These are phyloP conservation scores for slime mould (Dictyostelium discoideum) DNA, from an alignment of 78 protist genomes.

Conservation along the genomic window DNA sequence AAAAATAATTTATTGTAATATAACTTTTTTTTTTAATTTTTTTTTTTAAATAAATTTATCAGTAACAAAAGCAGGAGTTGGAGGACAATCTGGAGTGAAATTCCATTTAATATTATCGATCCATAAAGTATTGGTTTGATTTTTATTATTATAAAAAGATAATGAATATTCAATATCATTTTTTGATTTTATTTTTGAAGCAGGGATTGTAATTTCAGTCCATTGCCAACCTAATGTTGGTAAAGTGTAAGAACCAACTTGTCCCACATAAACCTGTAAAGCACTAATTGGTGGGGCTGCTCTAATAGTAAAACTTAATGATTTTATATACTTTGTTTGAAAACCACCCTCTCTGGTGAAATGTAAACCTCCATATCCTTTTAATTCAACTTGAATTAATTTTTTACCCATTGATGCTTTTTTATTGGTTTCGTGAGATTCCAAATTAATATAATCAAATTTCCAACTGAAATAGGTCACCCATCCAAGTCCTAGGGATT, in stretches of 20 bases:
- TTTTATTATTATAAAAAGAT: not conserved
- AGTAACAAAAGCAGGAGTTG: not conserved
- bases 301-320: not conserved
- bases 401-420: not conserved
- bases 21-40: not conserved
- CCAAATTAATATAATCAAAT: not conserved
- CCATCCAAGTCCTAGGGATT: constrained; percentile 46
- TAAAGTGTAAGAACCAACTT: not conserved
- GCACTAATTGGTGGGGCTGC: not conserved
- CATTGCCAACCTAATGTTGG: constrained; percentile 1
- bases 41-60: not conserved
- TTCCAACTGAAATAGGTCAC: not conserved
- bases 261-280: not conserved
- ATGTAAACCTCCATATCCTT: not conserved
- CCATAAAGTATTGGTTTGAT: not conserved
- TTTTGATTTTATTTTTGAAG: not conserved
- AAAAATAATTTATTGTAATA: not conserved
- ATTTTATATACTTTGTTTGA: constrained; percentile 26
- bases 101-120: constrained; percentile 30
- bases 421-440: constrained; percentile 8
- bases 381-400: not conserved
- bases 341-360: constrained; percentile 67
- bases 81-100: not conserved
- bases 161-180: not conserved
- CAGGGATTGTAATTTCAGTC: not conserved